Base-by-base conservation (phyloP, 2,329 filamentous ascomycete genomes). In the Cladorrhinum sp. region DNA sequence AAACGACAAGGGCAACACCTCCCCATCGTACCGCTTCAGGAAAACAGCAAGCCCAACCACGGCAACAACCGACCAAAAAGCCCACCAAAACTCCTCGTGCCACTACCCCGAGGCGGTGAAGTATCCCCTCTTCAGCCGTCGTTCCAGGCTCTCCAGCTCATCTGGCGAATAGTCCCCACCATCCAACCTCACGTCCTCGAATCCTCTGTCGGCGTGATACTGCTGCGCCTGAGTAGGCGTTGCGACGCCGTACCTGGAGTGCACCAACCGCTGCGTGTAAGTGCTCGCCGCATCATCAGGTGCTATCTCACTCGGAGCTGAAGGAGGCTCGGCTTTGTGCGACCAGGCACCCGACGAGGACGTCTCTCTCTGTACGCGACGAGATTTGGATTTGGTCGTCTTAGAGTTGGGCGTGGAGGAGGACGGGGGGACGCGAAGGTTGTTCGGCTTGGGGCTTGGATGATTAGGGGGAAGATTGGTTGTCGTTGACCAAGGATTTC, bases 11-110 rank as follows among this genome's bases (percentile, higher is more conserved):
- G 74, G 74, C 32, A 72, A 68, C 1, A 70, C 60, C 22, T 69
- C 64, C 18, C 69, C 66, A 50, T 77, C 70, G 61, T 70, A 75
- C 7, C 64, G 53, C 51, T 60, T 63, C 9, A 77, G 66, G 3
- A 77, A 61, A 16, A 67, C 41, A 24, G 69, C 60, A 10, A 77
- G 69, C 6, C 62, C 63, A 9, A 63, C 57, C 2, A 73, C 69
- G 12, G 70, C 67, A 16, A 61, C 50, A 16, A 73, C 59, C 57
- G 72, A 74, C 53, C 73, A 55, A 20, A 66, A 61, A 50, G 70
- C 71, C 38, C 70, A 74, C 57, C 70, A 61, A 64, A 74, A 76
- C 60, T 77, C 75, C 32, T 70, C 71, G 18, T 70, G 65, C 75
- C 73, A 76, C 73, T 69, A 76, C 38, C 65, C 68, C 27, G 74